These are phyloP conservation scores for Pseudognaphalium luteoalbum DNA, from an alignment of 129 eudicot species.

Conservation along the genomic window DNA sequence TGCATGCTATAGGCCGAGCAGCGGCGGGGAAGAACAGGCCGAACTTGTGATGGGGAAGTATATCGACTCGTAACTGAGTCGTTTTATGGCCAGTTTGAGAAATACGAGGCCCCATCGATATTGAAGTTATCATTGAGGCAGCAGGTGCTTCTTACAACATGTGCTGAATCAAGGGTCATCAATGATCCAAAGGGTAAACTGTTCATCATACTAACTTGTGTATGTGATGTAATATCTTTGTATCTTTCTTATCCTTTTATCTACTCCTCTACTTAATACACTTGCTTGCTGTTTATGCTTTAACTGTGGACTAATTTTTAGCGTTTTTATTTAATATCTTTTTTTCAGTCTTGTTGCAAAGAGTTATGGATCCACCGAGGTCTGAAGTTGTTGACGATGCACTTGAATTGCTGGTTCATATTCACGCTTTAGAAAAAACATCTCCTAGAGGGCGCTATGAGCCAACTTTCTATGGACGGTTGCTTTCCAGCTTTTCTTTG, in stretches of 20 bases:
- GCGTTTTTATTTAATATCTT: neutral
- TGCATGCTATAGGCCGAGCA: slow-evolving; percentile 73
- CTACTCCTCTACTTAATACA: neutral
- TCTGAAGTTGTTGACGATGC: slow-evolving; percentile 81
- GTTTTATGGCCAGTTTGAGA: slow-evolving; percentile 64
- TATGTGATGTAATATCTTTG: neutral
- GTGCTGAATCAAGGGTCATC: slow-evolving; percentile 83
- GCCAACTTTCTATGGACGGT: slow-evolving; percentile 86
- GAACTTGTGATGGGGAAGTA: slow-evolving; percentile 90
- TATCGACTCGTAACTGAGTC: slow-evolving; percentile 84
- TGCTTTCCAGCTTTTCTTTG: slow-evolving; percentile 78
- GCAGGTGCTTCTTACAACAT: slow-evolving; percentile 80
- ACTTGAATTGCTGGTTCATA: slow-evolving; percentile 56
- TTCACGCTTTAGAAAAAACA: slow-evolving; percentile 64
- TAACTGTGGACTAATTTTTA: slow-evolving; percentile 11
- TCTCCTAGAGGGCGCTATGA: slow-evolving; percentile 79
- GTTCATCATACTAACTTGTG: slow-evolving; percentile 1
- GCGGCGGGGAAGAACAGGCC: slow-evolving; percentile 92
- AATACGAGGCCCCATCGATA: slow-evolving; percentile 77
- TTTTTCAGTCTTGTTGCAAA: slow-evolving; percentile 63
- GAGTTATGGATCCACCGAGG: slow-evolving; percentile 88
- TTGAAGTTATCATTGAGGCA: slow-evolving; percentile 74
- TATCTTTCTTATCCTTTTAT: neutral
- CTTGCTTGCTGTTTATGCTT: neutral
- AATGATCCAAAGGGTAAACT: slow-evolving; percentile 80